Evolutionary conservation across 768 basidiomycete genomes (phyloP).

Genomic region (Artomyces pyxidatus): DNA sequence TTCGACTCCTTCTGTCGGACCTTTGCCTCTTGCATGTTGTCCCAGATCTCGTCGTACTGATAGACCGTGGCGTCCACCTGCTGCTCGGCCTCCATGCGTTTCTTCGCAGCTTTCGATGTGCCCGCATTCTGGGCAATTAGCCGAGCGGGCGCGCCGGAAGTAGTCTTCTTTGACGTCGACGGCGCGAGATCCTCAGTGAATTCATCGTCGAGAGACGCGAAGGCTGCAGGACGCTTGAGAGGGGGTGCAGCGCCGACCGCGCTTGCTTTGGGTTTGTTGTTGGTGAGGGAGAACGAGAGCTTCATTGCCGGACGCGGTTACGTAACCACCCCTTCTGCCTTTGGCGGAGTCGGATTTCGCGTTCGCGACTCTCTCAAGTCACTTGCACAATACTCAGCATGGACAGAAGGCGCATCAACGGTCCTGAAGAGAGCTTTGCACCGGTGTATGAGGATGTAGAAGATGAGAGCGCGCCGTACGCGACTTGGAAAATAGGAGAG

Average conservation of each 20-base stretch:
- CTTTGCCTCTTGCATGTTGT: slow-evolving; percentile 89
- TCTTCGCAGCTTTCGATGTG: slow-evolving; percentile 57
- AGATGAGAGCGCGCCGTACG: slow-evolving; percentile 16
- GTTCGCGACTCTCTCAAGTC: no score
- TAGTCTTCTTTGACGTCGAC: slow-evolving; percentile 29
- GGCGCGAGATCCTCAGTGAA: slow-evolving; percentile 42
- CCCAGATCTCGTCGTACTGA: slow-evolving; percentile 95
- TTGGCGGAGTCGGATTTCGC: slow-evolving; percentile 7
- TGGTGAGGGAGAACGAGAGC: slow-evolving; percentile 83
- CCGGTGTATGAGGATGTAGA: slow-evolving; percentile 48
- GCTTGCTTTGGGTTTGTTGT: slow-evolving; percentile 39
- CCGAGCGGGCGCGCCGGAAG: slow-evolving; percentile 47
- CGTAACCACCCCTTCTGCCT: background rate
- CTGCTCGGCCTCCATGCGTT: slow-evolving; percentile 73
- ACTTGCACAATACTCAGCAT: slow-evolving; percentile 40
- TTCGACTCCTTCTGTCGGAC: slow-evolving; percentile 63
- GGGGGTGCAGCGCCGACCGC: slow-evolving; percentile 42
- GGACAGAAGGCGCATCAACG: slow-evolving; percentile 86
- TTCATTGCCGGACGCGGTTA: slow-evolving; percentile 47
- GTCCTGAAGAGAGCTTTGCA: slow-evolving; percentile 75
- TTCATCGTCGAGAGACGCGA: slow-evolving; percentile 60
- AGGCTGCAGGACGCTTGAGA: slow-evolving; percentile 53
- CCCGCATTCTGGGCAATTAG: slow-evolving; percentile 49
- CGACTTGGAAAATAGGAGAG: slow-evolving; percentile 26
- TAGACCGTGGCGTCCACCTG: slow-evolving; percentile 76